Conservation (phyloP, 2,329 filamentous ascomycete species). For the Penicillium crustosum region DNA sequence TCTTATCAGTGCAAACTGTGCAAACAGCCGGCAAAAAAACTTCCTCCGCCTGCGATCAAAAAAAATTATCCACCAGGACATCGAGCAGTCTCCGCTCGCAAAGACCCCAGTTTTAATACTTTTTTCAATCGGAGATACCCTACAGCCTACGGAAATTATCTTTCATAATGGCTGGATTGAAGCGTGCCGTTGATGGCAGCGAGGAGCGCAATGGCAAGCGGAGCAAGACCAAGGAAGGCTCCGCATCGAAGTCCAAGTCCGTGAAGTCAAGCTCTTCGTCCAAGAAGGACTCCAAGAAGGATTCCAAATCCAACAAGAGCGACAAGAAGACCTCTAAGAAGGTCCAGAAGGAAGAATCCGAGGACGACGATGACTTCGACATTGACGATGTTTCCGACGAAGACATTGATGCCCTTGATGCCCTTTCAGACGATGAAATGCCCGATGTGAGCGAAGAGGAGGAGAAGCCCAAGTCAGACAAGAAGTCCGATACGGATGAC, state of each 20-base stretch:
- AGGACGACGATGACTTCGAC: conserved; percentile 53
- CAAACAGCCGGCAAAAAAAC: conserved; percentile 38
- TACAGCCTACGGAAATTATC: conserved; percentile 13
- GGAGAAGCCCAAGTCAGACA: conserved; percentile 19
- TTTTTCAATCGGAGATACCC: conserved; percentile 8
- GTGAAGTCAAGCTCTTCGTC: conserved; percentile 22
- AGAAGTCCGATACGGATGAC: conserved; percentile 3
- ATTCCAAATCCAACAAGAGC: conserved; percentile 33
- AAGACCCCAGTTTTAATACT: conserved; percentile 11
- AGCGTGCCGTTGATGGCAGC: conserved; percentile 40
- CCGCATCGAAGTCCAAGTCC: conserved; percentile 29
- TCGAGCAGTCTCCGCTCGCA: conserved; percentile 24
- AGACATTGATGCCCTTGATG: conserved; percentile 27
- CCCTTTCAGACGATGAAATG: conserved; percentile 33
- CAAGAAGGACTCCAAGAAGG: conserved; percentile 29
- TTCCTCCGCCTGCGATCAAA: conserved; percentile 33
- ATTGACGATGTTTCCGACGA: conserved; percentile 54
- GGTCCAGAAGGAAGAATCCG: conserved; percentile 41
- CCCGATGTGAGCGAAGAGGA: conserved; percentile 47
- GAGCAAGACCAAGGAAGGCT: conserved; percentile 38
- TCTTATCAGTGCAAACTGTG: conserved; percentile 32
- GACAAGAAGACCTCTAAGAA: conserved; percentile 37
- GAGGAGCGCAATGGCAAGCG: conserved; percentile 44
- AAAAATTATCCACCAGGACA: conserved; percentile 31
- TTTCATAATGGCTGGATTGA: conserved; percentile 41